phyloP scores from a whole-genome alignment of 352 stramenopile species.

The Phytophthora gonapodyides region DNA sequence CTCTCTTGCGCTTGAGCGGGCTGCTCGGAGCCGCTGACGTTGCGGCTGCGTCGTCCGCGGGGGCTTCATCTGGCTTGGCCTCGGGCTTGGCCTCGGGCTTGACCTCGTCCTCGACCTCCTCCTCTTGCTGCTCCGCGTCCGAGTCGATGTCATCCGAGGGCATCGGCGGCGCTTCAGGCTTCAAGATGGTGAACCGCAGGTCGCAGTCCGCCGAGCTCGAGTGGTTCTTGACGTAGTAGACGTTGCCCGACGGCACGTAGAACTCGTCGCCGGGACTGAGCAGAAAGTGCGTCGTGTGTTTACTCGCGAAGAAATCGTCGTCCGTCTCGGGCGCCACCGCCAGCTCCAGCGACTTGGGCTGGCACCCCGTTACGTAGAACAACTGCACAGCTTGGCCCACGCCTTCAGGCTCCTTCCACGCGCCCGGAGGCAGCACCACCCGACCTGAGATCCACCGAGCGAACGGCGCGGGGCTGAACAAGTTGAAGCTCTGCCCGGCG shows the following conservation, averaged over 20 bases:
- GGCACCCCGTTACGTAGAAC: slow-evolving; percentile 93
- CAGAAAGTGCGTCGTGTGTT: slow-evolving; percentile 93
- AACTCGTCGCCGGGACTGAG: slow-evolving; percentile 96
- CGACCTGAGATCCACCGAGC: slow-evolving; percentile 91
- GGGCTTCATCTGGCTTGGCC: slow-evolving; percentile 11
- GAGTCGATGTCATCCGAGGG: slow-evolving; percentile 26
- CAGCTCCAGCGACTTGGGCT: slow-evolving; percentile 83
- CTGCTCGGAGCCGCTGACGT: slow-evolving; percentile 14
- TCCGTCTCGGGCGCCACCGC: slow-evolving; percentile 68
- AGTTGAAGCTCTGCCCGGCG: slow-evolving; percentile 90
- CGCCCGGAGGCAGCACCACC: slow-evolving; percentile 90
- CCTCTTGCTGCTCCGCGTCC: slow-evolving; percentile 27
- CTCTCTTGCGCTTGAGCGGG: slow-evolving; percentile 34
- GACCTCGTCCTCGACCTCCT: slow-evolving; percentile 2
- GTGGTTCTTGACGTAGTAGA: slow-evolving; percentile 97
- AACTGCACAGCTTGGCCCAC: slow-evolving; percentile 94
- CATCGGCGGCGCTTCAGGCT: slow-evolving; percentile 47
- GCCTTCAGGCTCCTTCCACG: slow-evolving; percentile 96
- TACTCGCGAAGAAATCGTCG: slow-evolving; percentile 87
- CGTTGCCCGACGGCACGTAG: slow-evolving; percentile 95
- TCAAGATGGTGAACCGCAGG: slow-evolving; percentile 96
- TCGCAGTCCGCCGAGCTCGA: slow-evolving; percentile 83
- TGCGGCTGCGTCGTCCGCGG: background rate
- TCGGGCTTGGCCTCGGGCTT: slow-evolving; percentile 10
- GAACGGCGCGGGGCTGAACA: slow-evolving; percentile 66